Conservation (phyloP, 805 yeast species). For the Metschnikowia cerradonensis region DNA sequence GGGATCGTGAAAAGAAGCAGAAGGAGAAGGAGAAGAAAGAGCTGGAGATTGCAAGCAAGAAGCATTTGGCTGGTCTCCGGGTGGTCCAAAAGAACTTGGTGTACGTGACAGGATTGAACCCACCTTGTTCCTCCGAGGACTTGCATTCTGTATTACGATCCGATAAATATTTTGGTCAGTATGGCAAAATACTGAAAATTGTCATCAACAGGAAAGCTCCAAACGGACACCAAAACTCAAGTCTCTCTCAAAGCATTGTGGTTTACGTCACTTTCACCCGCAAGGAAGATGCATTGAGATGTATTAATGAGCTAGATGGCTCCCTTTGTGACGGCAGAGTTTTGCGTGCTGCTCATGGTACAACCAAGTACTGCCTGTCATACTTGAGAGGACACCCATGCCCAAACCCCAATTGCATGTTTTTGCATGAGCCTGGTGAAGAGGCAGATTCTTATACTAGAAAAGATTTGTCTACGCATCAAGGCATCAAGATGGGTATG, state of each 20-base stretch:
- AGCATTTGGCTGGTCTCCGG: slow-evolving; percentile 92
- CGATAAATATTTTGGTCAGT: slow-evolving; percentile 96
- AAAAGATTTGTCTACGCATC: slow-evolving; percentile 77
- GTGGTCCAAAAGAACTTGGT: slow-evolving; percentile 98
- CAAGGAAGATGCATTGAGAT: slow-evolving; percentile 92
- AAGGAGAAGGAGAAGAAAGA: slow-evolving; percentile 90
- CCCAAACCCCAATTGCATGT: slow-evolving; percentile 98
- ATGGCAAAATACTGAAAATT: slow-evolving; percentile 90
- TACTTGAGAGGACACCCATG: slow-evolving; percentile 92
- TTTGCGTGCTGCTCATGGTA: slow-evolving; percentile 94
- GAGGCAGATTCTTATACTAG: slow-evolving; percentile 96
- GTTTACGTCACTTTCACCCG: slow-evolving; percentile 91
- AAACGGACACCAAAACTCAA: slow-evolving; percentile 25
- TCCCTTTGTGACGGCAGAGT: slow-evolving; percentile 87
- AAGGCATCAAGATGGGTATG: slow-evolving; percentile 56
- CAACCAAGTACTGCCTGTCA: slow-evolving; percentile 97
- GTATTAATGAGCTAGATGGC: slow-evolving; percentile 91
- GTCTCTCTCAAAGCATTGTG: slow-evolving; percentile 73
- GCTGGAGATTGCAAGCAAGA: slow-evolving; percentile 76
- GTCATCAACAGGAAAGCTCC: slow-evolving; percentile 82
- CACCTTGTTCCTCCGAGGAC: slow-evolving; percentile 78
- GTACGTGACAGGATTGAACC: slow-evolving; percentile 91
- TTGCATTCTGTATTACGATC: slow-evolving; percentile 77
- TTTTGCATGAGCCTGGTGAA: slow-evolving; percentile 98
- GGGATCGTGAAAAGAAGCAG: slow-evolving; percentile 78